phyloP scores from a whole-genome alignment of 129 eudicot genomes.

The Silybum marianum region DNA sequence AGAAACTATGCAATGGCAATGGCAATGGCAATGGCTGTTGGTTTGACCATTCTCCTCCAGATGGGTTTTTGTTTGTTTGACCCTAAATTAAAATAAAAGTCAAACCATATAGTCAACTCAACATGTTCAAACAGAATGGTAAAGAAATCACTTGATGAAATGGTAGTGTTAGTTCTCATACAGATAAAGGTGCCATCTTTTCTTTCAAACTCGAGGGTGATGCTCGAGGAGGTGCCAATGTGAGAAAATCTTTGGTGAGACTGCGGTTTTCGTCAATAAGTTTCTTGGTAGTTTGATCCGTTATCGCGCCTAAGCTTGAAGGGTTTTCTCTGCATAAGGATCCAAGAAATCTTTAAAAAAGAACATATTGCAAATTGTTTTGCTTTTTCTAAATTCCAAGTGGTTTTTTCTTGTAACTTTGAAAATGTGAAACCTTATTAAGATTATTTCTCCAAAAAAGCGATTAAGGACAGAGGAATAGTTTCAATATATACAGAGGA shows the following conservation, averaged over 20 bases:
- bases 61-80: conserved; percentile 17
- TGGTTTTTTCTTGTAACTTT: not conserved
- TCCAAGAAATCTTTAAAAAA: not conserved
- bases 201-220: conserved; percentile 27
- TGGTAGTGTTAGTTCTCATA: conserved; percentile 4
- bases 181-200: conserved; percentile 28
- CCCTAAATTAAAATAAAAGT: conserved; percentile 42
- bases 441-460: not conserved
- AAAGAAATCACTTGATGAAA: conserved; percentile 44
- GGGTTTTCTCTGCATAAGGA: conserved; percentile 50
- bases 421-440: not conserved
- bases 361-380: not conserved
- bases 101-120: not conserved
- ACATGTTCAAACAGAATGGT: not conserved
- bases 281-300: conserved; percentile 31
- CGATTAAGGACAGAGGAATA: too few species aligned
- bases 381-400: not conserved
- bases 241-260: conserved; percentile 67
- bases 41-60: conserved; percentile 33
- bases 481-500: not conserved
- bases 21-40: conserved; percentile 40
- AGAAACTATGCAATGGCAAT: conserved; percentile 48
- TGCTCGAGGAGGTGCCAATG: conserved; percentile 60
- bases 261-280: conserved; percentile 29
- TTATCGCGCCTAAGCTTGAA: conserved; percentile 26